These are phyloP conservation scores for Dendryphion nanum DNA, from an alignment of 2,329 filamentous ascomycete genomes.

Conservation along the genomic window DNA sequence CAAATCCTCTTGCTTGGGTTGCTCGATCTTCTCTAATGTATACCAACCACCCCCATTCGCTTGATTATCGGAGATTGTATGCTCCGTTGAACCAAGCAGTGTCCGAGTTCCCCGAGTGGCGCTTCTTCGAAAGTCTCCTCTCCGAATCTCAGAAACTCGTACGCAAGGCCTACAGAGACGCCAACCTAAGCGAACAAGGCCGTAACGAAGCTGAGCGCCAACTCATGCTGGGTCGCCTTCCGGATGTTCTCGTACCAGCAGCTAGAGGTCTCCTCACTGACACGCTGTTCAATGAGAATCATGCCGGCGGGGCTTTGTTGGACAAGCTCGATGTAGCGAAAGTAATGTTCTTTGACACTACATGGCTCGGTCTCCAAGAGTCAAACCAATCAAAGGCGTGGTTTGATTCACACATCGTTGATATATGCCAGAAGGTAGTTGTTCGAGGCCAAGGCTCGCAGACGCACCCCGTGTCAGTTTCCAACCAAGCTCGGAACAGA, in stretches of 20 bases:
- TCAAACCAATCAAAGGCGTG: slow-evolving; percentile 59
- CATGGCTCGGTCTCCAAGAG: slow-evolving; percentile 65
- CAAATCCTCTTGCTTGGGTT: slow-evolving; percentile 30
- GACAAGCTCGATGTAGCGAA: slow-evolving; percentile 62
- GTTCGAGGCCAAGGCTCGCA: slow-evolving; percentile 30
- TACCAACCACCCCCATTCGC: slow-evolving; percentile 43
- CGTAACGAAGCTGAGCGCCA: slow-evolving; percentile 52
- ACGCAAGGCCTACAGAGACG: slow-evolving; percentile 53
- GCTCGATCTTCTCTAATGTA: slow-evolving; percentile 23
- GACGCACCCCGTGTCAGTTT: slow-evolving; percentile 15
- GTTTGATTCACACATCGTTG: slow-evolving; percentile 58
- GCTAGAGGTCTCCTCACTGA: slow-evolving; percentile 49
- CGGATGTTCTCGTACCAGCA: slow-evolving; percentile 50
- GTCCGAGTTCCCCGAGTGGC: slow-evolving; percentile 41
- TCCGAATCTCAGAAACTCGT: slow-evolving; percentile 66
- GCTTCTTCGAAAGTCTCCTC: slow-evolving; percentile 48
- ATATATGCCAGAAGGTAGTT: slow-evolving; percentile 56
- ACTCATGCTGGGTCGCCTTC: slow-evolving; percentile 53
- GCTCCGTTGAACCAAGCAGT: slow-evolving; percentile 34
- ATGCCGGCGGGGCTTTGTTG: slow-evolving; percentile 45
- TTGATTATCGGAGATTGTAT: slow-evolving; percentile 44
- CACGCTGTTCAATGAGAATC: slow-evolving; percentile 37
- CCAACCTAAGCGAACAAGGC: slow-evolving; percentile 42
- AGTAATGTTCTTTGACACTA: slow-evolving; percentile 72
- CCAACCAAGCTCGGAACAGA: slow-evolving; percentile 6